Percentiles rank a stretch among this genome's conserved stretches.
Evolutionary conservation across 2,329 filamentous ascomycete species (phyloP).

Genomic region (Trichoderma breve): DNA sequence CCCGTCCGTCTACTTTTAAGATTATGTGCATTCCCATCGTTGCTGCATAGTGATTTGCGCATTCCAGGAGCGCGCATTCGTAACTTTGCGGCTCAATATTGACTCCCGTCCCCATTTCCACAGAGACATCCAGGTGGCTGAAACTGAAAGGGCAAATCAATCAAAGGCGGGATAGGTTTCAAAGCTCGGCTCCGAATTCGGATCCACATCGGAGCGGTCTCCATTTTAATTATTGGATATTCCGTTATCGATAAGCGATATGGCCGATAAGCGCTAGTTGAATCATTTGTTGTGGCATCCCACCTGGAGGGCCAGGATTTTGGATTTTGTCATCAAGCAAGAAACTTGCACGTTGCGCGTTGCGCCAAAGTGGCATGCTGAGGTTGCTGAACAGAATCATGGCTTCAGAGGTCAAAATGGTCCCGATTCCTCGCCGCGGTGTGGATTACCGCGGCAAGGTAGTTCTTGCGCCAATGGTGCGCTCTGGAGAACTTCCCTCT

Average conservation of each 20-base stretch:
- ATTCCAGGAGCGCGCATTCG: conserved; percentile 1
- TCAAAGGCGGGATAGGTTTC: neutral
- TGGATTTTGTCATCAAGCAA: neutral
- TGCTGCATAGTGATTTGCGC: conserved; percentile 1
- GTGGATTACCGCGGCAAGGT: conserved; percentile 93
- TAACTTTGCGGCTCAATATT: neutral
- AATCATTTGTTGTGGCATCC: conserved; percentile 12
- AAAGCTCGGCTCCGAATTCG: conserved; percentile 11
- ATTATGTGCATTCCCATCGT: conserved; percentile 9
- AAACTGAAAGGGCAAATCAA: neutral
- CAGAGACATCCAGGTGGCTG: neutral
- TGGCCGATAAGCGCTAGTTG: conserved; percentile 1
- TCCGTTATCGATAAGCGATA: conserved; percentile 20
- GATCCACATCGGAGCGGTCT: conserved; percentile 8
- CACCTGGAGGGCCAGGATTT: neutral
- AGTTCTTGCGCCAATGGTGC: conserved; percentile 96
- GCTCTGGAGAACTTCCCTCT: conserved; percentile 92
- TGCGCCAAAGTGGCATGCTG: conserved; percentile 31
- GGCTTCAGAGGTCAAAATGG: conserved; percentile 59
- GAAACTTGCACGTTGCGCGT: conserved; percentile 22
- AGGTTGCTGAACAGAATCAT: conserved; percentile 51
- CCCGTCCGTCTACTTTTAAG: neutral
- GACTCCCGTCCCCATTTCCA: neutral
- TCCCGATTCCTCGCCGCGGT: conserved; percentile 82
- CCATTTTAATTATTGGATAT: neutral